Base-by-base conservation (phyloP, 2,329 filamentous ascomycete species). In the Penicillium thymicola region DNA sequence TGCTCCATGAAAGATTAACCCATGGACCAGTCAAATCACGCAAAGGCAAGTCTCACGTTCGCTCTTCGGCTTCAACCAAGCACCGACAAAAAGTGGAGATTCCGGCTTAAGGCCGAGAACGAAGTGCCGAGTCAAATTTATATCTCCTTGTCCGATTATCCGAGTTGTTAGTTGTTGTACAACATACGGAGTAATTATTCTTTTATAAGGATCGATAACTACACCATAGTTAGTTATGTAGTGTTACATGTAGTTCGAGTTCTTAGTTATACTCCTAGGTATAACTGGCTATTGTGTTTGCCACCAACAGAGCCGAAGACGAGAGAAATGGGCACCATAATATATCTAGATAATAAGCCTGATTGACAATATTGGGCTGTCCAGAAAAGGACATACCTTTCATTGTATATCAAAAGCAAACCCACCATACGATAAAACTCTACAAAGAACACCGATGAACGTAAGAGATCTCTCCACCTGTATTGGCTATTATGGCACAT, bases 401-500 rank as follows among this genome's bases (percentile, higher is more conserved):
- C n/a, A 32, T 45, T 23, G 11, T 16, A 32, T 8, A 30, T 16
- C 7, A 45, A 21, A 23, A 23, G 18, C 14, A 34, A 16, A 36
- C 5, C 6, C 5, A 48, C 32, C 1, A 40, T 30, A 30, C n/a
- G 11, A 49, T 28, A 21, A 21, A 50, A 50, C 27, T 2, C 25
- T 47, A 53, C 43, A 36, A 36, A n/a, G 25, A 27, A 52, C n/a
- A n/a, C 23, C 6, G 18, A 38, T 57, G 23, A 60, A 62, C 51
- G 45, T 62, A 56, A 59, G 51, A 58, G 43, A 54, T 60, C 55
- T 55, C 53, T 65, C 57, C 46, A 57, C 43, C 59, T 60, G 60
- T 58, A 66, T 60, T 60, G 56, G 59, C 57, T 61, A 67, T 65
- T 69, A 68, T 67, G 61, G 60, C 68, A 67, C 63, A 67, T 63